Conservation (phyloP, 441 rosid species). For the Aquilaria agallochum region DNA sequence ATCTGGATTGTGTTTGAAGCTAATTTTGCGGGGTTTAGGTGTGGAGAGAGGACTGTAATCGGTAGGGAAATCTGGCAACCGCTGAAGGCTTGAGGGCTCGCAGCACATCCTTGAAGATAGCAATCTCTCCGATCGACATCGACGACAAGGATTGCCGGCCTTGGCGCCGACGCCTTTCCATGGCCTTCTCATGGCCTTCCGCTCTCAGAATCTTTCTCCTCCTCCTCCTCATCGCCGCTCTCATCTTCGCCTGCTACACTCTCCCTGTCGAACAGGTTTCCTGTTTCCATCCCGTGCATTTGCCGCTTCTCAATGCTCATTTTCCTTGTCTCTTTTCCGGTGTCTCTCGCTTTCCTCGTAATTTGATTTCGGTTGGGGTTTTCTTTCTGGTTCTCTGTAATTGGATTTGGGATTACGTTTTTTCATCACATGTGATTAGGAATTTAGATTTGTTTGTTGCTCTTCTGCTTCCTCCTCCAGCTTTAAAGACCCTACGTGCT, state of each 20-base stretch:
- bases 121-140: slow-evolving; percentile 26
- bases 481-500: too few species aligned
- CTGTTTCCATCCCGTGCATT: slow-evolving; percentile 1
- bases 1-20: too few species aligned
- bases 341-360: too few species aligned
- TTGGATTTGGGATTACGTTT: too few species aligned
- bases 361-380: not conserved
- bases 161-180: slow-evolving; percentile 61
- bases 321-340: not conserved
- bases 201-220: slow-evolving; percentile 68
- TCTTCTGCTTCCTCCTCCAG: too few species aligned
- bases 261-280: slow-evolving; percentile 89
- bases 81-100: slow-evolving; percentile 56
- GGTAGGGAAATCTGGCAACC: slow-evolving; percentile 49
- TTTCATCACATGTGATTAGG: too few species aligned
- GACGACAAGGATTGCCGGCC: slow-evolving; percentile 46
- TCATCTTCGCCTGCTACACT: slow-evolving; percentile 73
- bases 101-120: slow-evolving; percentile 43
- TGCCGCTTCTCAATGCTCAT: slow-evolving; percentile 4
- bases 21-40: too few species aligned
- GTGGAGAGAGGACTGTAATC: too few species aligned
- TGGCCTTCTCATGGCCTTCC: slow-evolving; percentile 84
- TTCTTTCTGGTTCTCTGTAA: not conserved
- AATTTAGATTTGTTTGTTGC: too few species aligned
- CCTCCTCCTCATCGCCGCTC: slow-evolving; percentile 61